phyloP scores from a whole-genome alignment of 768 basidiomycete species.

The Mycena venus region DNA sequence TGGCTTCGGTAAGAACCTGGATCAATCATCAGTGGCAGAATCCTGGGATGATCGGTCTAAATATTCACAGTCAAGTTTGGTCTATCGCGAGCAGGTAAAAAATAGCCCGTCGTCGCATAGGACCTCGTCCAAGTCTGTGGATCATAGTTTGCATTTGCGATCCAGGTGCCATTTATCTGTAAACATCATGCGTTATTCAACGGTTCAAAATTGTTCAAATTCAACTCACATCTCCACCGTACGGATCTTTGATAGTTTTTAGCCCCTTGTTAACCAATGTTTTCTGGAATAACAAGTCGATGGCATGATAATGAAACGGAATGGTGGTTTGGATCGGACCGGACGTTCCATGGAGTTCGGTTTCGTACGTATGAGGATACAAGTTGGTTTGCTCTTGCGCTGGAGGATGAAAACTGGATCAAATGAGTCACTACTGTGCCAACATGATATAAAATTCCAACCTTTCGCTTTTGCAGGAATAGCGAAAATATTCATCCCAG shows the following conservation, averaged over 20 bases:
- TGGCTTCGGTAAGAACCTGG: not conserved
- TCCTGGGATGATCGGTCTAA: constrained; percentile 37
- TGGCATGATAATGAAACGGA: constrained; percentile 40
- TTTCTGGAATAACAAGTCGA: constrained; percentile 42
- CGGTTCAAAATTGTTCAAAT: too few species aligned
- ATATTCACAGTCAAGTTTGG: constrained; percentile 33
- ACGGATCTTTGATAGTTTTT: constrained; percentile 42
- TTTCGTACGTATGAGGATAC: constrained; percentile 44
- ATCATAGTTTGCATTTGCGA: constrained; percentile 40
- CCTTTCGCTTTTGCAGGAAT: constrained; percentile 54
- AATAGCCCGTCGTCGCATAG: constrained; percentile 46
- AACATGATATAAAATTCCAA: too few species aligned
- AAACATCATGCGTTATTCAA: too few species aligned
- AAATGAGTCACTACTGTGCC: too few species aligned
- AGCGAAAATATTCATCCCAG: constrained; percentile 57
- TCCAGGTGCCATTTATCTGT: constrained; percentile 35
- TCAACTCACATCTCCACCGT: constrained; percentile 43
- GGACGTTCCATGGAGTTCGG: constrained; percentile 37
- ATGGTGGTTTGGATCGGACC: constrained; percentile 48
- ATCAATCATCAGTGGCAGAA: constrained; percentile 28
- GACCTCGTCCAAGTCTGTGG: constrained; percentile 43
- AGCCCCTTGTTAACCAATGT: constrained; percentile 43
- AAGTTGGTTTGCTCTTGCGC: constrained; percentile 39
- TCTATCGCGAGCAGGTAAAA: constrained; percentile 15
- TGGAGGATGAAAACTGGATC: constrained; percentile 48